Evolutionary conservation across 2,329 filamentous ascomycete genomes (phyloP).

Genomic region (Elsinoe ampelina): DNA sequence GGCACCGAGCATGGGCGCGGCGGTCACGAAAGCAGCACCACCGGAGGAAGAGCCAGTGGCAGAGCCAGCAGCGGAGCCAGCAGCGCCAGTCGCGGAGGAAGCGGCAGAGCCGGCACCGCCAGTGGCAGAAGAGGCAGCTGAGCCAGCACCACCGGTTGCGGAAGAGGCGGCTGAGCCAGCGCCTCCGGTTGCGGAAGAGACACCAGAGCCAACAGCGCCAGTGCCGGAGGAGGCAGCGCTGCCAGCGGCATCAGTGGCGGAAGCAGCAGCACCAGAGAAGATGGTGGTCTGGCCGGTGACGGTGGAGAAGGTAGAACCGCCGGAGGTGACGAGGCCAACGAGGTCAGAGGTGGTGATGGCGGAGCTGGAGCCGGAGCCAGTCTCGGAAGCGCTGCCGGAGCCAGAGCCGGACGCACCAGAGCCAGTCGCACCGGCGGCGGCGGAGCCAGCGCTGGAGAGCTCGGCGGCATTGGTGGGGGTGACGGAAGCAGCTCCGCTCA

Average conservation of each 20-base stretch:
- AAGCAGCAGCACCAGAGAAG: slow-evolving; percentile 18
- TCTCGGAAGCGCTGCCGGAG: slow-evolving; percentile 12
- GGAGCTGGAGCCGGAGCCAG: slow-evolving; percentile 16
- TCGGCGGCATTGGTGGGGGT: slow-evolving; percentile 13
- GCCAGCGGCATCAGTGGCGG: slow-evolving; percentile 13
- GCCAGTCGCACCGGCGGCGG: slow-evolving; percentile 12
- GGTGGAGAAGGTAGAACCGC: slow-evolving; percentile 24
- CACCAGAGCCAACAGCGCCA: slow-evolving; percentile 8
- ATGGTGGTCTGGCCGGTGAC: slow-evolving; percentile 29
- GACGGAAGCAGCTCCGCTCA: slow-evolving; percentile 13
- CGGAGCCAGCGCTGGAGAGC: slow-evolving; percentile 15
- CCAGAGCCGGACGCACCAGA: slow-evolving; percentile 11
- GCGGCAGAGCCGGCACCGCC: slow-evolving; percentile 16
- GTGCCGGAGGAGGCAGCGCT: slow-evolving; percentile 4
- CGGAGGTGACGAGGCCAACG: slow-evolving; percentile 23
- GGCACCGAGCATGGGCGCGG: slow-evolving; percentile 27
- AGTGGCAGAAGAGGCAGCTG: slow-evolving; percentile 14
- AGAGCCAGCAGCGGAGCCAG: slow-evolving; percentile 13
- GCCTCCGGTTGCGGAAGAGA: slow-evolving; percentile 16
- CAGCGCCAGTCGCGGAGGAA: slow-evolving; percentile 12
- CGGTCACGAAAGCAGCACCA: slow-evolving; percentile 24
- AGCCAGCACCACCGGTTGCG: slow-evolving; percentile 11
- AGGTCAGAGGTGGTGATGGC: slow-evolving; percentile 23
- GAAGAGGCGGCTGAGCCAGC: slow-evolving; percentile 15
- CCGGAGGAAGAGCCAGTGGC: slow-evolving; percentile 15